These are phyloP conservation scores for Dothideomycetidae sp. DNA, from an alignment of 2,329 filamentous ascomycete species.

Conservation along the genomic window DNA sequence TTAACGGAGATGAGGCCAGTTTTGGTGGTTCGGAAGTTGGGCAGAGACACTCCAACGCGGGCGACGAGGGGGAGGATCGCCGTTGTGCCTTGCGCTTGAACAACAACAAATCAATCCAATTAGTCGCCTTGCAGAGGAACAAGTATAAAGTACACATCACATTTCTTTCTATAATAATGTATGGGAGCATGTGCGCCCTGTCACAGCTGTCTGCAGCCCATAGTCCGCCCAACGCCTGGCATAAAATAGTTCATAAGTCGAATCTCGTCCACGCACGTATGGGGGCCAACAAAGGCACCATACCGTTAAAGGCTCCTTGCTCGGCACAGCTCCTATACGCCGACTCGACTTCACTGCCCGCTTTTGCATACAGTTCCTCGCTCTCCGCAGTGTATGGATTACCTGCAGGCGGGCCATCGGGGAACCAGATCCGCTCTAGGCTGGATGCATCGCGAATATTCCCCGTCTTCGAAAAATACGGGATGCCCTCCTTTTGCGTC, in stretches of 20 bases:
- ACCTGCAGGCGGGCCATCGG: slow-evolving; percentile 47
- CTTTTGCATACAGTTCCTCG: slow-evolving; percentile 41
- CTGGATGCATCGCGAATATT: slow-evolving; percentile 40
- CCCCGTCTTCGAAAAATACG: slow-evolving; percentile 26
- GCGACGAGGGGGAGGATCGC: too few relatives aligned
- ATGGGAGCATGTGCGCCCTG: too few relatives aligned
- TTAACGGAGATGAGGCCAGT: not conserved
- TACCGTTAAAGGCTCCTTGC: slow-evolving; percentile 54
- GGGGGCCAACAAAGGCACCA: slow-evolving; percentile 66
- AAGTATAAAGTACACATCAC: too few relatives aligned
- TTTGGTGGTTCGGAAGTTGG: too few relatives aligned
- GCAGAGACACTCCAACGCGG: too few relatives aligned
- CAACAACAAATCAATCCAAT: too few relatives aligned
- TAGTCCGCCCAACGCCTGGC: too few relatives aligned
- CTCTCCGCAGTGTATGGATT: slow-evolving; percentile 46
- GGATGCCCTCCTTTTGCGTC: slow-evolving; percentile 39
- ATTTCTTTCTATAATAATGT: too few relatives aligned
- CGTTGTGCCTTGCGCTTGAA: too few relatives aligned
- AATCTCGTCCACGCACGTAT: slow-evolving; percentile 53
- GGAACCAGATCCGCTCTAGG: slow-evolving; percentile 57
- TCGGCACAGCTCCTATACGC: slow-evolving; percentile 52
- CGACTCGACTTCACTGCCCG: slow-evolving; percentile 36
- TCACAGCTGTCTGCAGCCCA: too few relatives aligned
- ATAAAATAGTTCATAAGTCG: slow-evolving; percentile 7
- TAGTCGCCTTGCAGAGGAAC: too few relatives aligned